Conservation (phyloP, 257 asterid species). For the Thymus mandschuricus region DNA sequence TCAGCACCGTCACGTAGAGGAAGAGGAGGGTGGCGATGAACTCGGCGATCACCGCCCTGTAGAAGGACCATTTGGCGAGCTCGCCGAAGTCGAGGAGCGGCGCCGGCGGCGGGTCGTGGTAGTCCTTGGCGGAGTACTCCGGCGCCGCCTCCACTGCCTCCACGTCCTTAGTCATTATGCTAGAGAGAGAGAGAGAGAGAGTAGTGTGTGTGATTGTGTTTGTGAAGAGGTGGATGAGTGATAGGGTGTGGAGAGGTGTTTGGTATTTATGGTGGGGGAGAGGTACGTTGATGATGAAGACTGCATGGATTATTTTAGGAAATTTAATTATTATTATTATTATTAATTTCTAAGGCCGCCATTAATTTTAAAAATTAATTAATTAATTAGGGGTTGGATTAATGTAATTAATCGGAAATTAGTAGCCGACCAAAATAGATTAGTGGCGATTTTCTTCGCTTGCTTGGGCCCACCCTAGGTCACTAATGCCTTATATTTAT, state of each 20-base stretch:
- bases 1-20: conserved; percentile 69
- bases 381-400: neutral
- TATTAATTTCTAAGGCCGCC: conserved; percentile 31
- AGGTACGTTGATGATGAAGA: conserved; percentile 12
- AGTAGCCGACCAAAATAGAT: conserved; percentile 40
- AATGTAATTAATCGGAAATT: conserved; percentile 11
- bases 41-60: conserved; percentile 83
- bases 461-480: conserved; percentile 33
- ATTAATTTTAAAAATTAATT: too few species aligned
- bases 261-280: conserved; percentile 39
- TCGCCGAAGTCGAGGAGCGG: conserved; percentile 67
- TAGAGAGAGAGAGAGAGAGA: too few species aligned
- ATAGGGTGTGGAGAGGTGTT: conserved; percentile 21
- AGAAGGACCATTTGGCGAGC: conserved; percentile 72
- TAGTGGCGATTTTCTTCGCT: conserved; percentile 26
- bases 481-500: neutral
- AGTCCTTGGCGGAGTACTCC: conserved; percentile 57
- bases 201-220: neutral
- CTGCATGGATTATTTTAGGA: conserved; percentile 22
- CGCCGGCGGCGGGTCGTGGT: conserved; percentile 85
- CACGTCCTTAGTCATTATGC: conserved; percentile 35
- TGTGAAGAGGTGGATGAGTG: neutral
- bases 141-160: conserved; percentile 35
- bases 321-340: neutral
- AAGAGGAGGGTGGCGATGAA: conserved; percentile 80